Base-by-base conservation (phyloP, 1,284 basidiomycete species). In the Trichosporon asahii region DNA sequence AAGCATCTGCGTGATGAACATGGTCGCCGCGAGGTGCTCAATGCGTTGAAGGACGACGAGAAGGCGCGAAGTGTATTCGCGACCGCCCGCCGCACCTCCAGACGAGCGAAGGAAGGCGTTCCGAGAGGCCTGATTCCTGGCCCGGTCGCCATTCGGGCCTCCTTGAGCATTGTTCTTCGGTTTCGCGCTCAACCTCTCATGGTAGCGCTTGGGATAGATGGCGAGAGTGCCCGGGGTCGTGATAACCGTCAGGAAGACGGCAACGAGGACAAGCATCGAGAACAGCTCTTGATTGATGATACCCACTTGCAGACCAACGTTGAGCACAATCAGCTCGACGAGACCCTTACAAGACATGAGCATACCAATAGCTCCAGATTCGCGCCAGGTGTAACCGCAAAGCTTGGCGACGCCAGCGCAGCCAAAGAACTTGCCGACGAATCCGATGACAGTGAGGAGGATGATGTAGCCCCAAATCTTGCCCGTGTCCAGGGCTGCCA, bases 311-410 rank as follows among this genome's bases (percentile, higher is more conserved):
- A 94, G 86, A 72, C 94, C 95, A 75, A 97, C 90, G 79, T 98
- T 97, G 78, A 97, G 89, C 11, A 96, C 95, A 74, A 97, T 95
- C 63, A 96, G 88, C 82, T 94, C 92, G 15, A 93, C 91, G 15
- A 86, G 86, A 66, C 90, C 94, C 85, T 97, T 97, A 85, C 94
- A 97, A 79, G 90, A 90, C 94, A 98, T 96, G 69, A 98, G 85
- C 66, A 91, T 89, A 6, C 95, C 95, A 68, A 96, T 90, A 0
- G 94, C 93, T 23, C 89, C 89, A 11, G 90, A 87, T 82, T 96
- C 94, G 66, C 95, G 87, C 84, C 86, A 85, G 65, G 86, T 89
- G 84, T 93, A 95, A 1, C 91, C 91, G 64, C 85, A 86, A 0
- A 86, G 71, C 74, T 86, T 87, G 3, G 93, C 93, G 0, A 89